A percentile compares a stretch with the other conserved stretches of the same genome.
phyloP scores from a whole-genome alignment of 179 eudicot genomes.

The Spergularia azorica region DNA sequence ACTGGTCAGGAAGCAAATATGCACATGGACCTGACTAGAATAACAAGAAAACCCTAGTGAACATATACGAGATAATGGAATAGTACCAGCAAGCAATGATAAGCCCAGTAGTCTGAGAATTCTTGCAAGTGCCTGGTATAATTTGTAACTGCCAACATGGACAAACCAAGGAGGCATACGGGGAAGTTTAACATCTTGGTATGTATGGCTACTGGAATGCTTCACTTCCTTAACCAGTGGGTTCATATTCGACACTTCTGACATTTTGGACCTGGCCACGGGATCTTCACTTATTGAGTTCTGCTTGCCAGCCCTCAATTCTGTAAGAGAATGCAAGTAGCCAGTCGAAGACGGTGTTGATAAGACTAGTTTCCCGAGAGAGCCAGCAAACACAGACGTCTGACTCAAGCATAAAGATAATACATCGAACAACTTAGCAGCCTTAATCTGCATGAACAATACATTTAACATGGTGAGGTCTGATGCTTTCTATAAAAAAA shows the following conservation, averaged over 20 bases:
- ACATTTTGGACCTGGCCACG: slow-evolving; percentile 27
- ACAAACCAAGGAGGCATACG: slow-evolving; percentile 97
- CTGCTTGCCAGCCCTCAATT: slow-evolving; percentile 50
- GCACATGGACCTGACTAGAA: slow-evolving; percentile 15
- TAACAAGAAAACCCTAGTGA: slow-evolving; percentile 8
- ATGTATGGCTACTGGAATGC: slow-evolving; percentile 30
- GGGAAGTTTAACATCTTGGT: slow-evolving; percentile 62
- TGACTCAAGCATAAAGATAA: slow-evolving; percentile 79
- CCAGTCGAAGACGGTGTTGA: slow-evolving; percentile 64
- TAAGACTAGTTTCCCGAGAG: slow-evolving; percentile 62
- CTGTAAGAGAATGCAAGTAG: slow-evolving; percentile 80
- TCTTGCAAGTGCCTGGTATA: slow-evolving; percentile 76
- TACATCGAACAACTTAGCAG: slow-evolving; percentile 77
- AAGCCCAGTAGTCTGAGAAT: slow-evolving; percentile 78
- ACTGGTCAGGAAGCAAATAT: not conserved
- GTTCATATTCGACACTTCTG: slow-evolving; percentile 34
- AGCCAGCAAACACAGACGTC: slow-evolving; percentile 84
- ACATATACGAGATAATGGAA: slow-evolving; percentile 12
- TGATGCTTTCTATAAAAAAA: not conserved
- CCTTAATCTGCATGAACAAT: slow-evolving; percentile 56
- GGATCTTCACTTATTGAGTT: slow-evolving; percentile 26
- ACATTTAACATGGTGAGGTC: slow-evolving; percentile 16
- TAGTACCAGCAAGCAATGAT: slow-evolving; percentile 69
- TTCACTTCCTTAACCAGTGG: slow-evolving; percentile 33
- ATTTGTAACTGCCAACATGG: slow-evolving; percentile 62